A percentile compares a stretch with the other conserved stretches of the same genome.
phyloP scores from a whole-genome alignment of 2,329 filamentous ascomycete genomes.

The Botrytis sinoallii region DNA sequence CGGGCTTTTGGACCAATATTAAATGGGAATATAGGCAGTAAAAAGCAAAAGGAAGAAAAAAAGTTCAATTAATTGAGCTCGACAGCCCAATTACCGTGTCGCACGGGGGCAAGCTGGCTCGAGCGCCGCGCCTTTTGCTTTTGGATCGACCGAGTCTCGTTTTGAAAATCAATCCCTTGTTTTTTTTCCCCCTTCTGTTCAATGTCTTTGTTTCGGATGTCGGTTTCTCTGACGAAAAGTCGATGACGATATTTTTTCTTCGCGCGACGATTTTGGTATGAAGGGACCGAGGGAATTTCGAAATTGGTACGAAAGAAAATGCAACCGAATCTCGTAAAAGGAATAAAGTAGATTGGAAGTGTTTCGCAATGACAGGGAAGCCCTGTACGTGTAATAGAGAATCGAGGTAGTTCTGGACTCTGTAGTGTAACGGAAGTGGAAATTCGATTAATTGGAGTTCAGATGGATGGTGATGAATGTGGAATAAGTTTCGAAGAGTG shows the following conservation, averaged over 20 bases:
- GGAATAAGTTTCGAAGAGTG: not conserved
- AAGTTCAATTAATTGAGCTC: conserved; percentile 10
- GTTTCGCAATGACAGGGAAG: conserved; percentile 10
- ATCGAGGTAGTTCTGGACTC: conserved; percentile 16
- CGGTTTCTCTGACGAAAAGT: not conserved
- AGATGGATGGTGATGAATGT: conserved; percentile 9
- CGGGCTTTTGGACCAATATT: conserved; percentile 15
- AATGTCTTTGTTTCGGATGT: conserved; percentile 8
- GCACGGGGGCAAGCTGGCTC: conserved; percentile 10
- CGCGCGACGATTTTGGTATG: not conserved
- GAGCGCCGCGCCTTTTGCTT: conserved; percentile 1
- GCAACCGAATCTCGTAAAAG: conserved; percentile 10
- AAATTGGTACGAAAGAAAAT: conserved; percentile 2
- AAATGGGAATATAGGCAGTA: conserved; percentile 3
- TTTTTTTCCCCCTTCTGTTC: not conserved
- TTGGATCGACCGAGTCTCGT: conserved; percentile 6
- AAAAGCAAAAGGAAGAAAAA: not conserved
- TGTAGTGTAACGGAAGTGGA: conserved; percentile 8
- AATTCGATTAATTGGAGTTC: conserved; percentile 5
- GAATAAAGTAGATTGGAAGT: conserved; percentile 9
- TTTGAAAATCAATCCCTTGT: not conserved
- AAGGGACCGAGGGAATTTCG: conserved; percentile 5
- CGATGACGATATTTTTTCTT: conserved; percentile 9
- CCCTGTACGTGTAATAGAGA: conserved; percentile 1
- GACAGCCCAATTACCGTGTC: not conserved